These are phyloP conservation scores for Mytilinidion resinicola DNA, from an alignment of 495 filamentous ascomycete genomes.

Conservation along the genomic window DNA sequence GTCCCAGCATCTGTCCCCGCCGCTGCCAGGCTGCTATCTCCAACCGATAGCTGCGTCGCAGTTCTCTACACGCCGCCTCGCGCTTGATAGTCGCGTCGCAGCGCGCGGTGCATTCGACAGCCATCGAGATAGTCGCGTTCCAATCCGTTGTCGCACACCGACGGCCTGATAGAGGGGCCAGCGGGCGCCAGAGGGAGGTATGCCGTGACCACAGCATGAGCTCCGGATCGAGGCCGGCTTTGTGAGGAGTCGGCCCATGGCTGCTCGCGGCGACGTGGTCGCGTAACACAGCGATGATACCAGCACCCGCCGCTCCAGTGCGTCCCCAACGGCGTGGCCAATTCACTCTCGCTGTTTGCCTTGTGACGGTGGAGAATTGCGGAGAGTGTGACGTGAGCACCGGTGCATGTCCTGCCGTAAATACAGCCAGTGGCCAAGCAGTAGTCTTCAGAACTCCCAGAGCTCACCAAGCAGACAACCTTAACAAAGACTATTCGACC, in stretches of 20 bases:
- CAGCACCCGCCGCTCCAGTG: not conserved
- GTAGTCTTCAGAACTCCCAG: not conserved
- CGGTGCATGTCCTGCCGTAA: not conserved
- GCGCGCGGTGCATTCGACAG: not conserved
- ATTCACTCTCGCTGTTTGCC: not conserved
- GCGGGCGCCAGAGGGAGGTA: not conserved
- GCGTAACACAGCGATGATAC: constrained; percentile 6
- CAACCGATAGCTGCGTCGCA: not conserved
- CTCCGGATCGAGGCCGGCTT: not conserved
- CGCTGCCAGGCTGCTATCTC: not conserved
- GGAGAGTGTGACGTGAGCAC: constrained; percentile 1
- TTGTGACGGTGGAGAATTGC: too few relatives aligned
- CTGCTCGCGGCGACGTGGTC: constrained; percentile 2
- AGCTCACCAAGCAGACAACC: not conserved
- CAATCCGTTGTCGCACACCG: not conserved
- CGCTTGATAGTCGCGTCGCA: not conserved
- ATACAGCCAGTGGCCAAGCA: constrained; percentile 2
- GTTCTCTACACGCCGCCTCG: not conserved
- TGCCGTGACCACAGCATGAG: constrained; percentile 5
- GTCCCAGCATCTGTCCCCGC: not conserved
- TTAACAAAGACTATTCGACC: not conserved
- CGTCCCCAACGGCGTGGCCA: not conserved
- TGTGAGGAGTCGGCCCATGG: not conserved
- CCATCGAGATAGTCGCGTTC: not conserved
- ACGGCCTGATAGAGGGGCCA: too few relatives aligned